Conservation (phyloP, 306 rosid genomes). For the Cicer yamashitae region DNA sequence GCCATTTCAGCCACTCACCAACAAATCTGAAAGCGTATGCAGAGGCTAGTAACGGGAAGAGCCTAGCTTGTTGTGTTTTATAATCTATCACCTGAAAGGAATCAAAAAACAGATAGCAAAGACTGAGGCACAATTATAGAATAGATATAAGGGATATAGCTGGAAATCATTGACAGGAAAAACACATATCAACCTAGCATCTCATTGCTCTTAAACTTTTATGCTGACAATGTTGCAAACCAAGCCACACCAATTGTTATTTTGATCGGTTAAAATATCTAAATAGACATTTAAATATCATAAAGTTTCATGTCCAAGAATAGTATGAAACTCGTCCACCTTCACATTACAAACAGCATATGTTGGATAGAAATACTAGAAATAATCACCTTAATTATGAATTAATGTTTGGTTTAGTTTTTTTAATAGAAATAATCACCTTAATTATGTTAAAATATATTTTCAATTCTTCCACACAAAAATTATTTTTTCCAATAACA, state of each 20-base stretch:
- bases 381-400: neutral
- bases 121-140: constrained; percentile 26
- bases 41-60: constrained; percentile 97
- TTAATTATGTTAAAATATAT: neutral
- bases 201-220: constrained; percentile 9
- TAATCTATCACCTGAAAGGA: constrained; percentile 81
- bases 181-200: neutral
- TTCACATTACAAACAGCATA: constrained; percentile 31
- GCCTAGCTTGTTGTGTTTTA: constrained; percentile 95
- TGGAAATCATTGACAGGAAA: constrained; percentile 31
- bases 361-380: neutral
- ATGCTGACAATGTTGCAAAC: constrained; percentile 25
- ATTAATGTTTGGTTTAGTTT: constrained; percentile 9
- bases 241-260: neutral
- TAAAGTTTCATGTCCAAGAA: constrained; percentile 29
- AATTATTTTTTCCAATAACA: neutral
- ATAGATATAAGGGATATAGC: constrained; percentile 22
- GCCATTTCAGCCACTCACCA: constrained; percentile 98
- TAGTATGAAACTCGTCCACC: constrained; percentile 9
- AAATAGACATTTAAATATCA: constrained; percentile 27
- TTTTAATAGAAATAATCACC: neutral
- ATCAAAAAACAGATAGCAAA: constrained; percentile 44
- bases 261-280: constrained; percentile 27
- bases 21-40: constrained; percentile 99
- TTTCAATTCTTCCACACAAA: too few species aligned